A percentile compares a stretch with the other conserved stretches of the same genome.
Evolutionary conservation across 139 green algal genomes (phyloP).

Genomic region (Coccomyxa sp.): DNA sequence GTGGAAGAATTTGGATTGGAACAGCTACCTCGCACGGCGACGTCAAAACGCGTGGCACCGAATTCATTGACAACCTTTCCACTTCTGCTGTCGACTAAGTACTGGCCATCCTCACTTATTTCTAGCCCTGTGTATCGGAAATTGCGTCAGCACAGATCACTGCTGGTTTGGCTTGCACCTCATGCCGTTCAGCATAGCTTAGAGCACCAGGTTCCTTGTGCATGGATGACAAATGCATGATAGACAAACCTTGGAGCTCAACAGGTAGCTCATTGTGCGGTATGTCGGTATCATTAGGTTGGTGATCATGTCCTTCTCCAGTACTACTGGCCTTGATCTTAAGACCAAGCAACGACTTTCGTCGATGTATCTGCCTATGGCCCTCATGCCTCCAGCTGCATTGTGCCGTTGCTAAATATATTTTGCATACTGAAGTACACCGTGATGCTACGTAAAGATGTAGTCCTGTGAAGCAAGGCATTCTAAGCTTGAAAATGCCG

Average conservation of each 20-base stretch:
- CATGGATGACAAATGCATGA: not conserved
- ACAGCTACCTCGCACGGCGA: slow-evolving; percentile 17
- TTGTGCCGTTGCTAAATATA: no score
- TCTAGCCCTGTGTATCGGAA: not conserved
- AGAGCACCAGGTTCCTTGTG: not conserved
- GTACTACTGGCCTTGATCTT: no score
- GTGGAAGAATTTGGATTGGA: not conserved
- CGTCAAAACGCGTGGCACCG: slow-evolving; percentile 60
- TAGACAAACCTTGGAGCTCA: not conserved
- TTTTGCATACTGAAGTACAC: no score
- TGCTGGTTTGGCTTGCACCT: not conserved
- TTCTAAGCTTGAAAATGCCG: no score
- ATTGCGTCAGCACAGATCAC: not conserved
- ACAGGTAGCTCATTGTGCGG: not conserved
- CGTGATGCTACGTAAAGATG: no score
- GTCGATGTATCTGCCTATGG: no score
- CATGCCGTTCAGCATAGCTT: not conserved
- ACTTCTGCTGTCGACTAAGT: slow-evolving; percentile 5
- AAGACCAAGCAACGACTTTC: no score
- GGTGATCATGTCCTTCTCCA: not conserved
- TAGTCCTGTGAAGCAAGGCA: no score
- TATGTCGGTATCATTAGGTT: not conserved
- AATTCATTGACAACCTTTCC: slow-evolving; percentile 61
- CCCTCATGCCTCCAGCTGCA: no score
- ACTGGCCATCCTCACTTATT: not conserved